These are phyloP conservation scores for Ilyonectria sp. DNA, from an alignment of 2,329 filamentous ascomycete genomes.

Conservation along the genomic window DNA sequence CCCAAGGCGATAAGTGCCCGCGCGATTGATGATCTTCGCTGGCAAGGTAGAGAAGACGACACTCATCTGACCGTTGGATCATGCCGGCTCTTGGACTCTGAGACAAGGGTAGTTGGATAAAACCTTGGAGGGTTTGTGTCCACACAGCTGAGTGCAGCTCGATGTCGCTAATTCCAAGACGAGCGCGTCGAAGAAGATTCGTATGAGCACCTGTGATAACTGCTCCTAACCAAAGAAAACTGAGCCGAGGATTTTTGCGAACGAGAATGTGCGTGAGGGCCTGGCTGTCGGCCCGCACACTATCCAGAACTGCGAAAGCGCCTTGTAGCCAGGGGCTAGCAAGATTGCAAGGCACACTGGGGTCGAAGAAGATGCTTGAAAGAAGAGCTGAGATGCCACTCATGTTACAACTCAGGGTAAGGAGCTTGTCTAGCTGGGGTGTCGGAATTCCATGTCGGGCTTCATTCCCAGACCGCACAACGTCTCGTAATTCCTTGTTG, in stretches of 20 bases:
- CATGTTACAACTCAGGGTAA: constrained; percentile 13
- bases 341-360: constrained; percentile 11
- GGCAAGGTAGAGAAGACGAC: not conserved
- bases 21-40: not conserved
- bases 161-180: constrained; percentile 1
- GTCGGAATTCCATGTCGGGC: not conserved
- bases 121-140: constrained; percentile 5
- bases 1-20: not conserved
- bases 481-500: not conserved
- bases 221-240: constrained; percentile 21
- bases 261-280: constrained; percentile 12
- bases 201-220: constrained; percentile 54
- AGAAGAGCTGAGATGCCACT: constrained; percentile 9
- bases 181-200: not conserved
- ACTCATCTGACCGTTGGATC: constrained; percentile 1
- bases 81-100: not conserved
- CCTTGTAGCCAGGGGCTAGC: constrained; percentile 18
- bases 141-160: constrained; percentile 14
- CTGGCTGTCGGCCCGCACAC: not conserved
- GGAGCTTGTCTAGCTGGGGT: constrained; percentile 12
- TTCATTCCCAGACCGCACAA: not conserved
- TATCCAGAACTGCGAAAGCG: constrained; percentile 3
- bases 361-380: constrained; percentile 13
- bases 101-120: constrained; percentile 1
- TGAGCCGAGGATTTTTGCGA: constrained; percentile 9